phyloP scores from a whole-genome alignment of 352 stramenopile genomes.

The Globisporangium sylvaticum region DNA sequence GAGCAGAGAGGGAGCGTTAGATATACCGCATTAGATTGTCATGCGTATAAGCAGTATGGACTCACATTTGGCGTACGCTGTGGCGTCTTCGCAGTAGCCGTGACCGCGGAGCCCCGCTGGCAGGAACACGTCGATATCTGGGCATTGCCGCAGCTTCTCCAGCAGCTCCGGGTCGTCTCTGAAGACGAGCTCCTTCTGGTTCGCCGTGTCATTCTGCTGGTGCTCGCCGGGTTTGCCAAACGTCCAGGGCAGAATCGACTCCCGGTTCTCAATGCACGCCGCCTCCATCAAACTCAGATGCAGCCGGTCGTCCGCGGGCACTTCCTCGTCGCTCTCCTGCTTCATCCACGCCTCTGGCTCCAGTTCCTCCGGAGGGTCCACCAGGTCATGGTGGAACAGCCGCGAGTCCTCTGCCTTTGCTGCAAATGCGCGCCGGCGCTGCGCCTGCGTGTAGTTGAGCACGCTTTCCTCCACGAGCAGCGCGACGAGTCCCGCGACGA shows the following conservation, averaged over 20 bases:
- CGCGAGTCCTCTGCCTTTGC: background rate
- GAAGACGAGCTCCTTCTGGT: conserved; percentile 10
- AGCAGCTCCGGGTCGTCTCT: conserved; percentile 16
- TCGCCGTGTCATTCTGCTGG: background rate
- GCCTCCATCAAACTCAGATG: conserved; percentile 26
- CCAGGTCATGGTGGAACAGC: background rate
- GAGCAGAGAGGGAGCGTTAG: too few species aligned
- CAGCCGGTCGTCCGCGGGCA: conserved; percentile 14
- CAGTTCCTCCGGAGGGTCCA: background rate
- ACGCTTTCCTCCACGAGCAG: background rate
- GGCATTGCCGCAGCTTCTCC: conserved; percentile 26
- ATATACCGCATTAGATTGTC: too few species aligned
- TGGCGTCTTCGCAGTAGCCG: conserved; percentile 45
- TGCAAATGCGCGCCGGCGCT: background rate
- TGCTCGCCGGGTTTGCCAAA: conserved; percentile 7
- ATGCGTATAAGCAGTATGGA: too few species aligned
- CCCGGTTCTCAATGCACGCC: conserved; percentile 16
- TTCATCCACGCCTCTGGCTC: background rate
- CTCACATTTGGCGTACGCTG: conserved; percentile 37
- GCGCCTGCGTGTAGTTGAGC: background rate
- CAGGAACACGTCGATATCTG: conserved; percentile 32
- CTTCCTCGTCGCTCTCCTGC: background rate
- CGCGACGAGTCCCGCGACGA: background rate
- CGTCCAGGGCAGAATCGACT: conserved; percentile 22
- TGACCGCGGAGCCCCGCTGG: conserved; percentile 18